Evolutionary conservation across 202 grass and related monocot species (phyloP).

Genomic region (Musa balbisiana): DNA sequence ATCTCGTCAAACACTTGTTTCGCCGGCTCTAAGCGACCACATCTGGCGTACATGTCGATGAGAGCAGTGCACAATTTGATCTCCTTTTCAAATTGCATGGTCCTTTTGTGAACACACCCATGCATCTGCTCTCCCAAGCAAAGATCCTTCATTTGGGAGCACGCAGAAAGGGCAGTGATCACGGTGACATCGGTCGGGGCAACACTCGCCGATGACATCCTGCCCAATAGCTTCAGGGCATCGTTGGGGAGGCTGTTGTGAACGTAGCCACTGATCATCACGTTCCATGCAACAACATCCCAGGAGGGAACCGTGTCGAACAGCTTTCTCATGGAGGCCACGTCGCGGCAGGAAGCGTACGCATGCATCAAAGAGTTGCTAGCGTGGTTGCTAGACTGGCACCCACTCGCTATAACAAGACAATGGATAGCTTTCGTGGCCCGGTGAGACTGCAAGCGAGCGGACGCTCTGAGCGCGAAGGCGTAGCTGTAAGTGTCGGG

Average conservation of each 20-base stretch:
- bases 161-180: constrained; percentile 10
- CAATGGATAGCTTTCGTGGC: constrained; percentile 9
- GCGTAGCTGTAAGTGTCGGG: constrained; percentile 8
- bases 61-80: constrained; percentile 15
- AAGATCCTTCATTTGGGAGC: constrained; percentile 5
- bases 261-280: constrained; percentile 1
- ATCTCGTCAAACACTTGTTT: constrained; percentile 13
- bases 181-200: constrained; percentile 11
- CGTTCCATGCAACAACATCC: constrained; percentile 13
- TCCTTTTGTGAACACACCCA: background rate
- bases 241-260: constrained; percentile 2
- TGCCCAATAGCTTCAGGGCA: background rate
- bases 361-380: constrained; percentile 9
- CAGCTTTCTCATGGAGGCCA: background rate
- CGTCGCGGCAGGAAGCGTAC: background rate
- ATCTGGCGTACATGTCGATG: constrained; percentile 13
- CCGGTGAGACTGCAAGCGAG: background rate
- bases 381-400: background rate
- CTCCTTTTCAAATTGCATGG: background rate
- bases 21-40: background rate
- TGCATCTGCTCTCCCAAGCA: constrained; percentile 10
- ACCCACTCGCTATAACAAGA: background rate
- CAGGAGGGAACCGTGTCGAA: background rate
- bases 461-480: constrained; percentile 14
- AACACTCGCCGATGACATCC: background rate